Evolutionary conservation across 2,329 filamentous ascomycete genomes (phyloP), one percentile per base, ranked within the genome.

Genomic region (Aspergillus intermedius): DNA sequence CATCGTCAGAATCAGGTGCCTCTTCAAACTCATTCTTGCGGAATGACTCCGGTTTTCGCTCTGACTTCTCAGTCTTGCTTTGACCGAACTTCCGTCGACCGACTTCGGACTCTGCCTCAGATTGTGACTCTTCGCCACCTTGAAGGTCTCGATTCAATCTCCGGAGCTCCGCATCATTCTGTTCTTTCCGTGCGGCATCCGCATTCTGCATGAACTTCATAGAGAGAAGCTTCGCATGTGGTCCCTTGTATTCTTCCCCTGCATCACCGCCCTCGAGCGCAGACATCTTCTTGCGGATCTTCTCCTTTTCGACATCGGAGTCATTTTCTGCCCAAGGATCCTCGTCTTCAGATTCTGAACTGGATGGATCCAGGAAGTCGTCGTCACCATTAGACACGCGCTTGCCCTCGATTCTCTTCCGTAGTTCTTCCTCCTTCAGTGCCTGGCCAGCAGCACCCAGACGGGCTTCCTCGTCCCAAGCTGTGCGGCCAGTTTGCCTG

Each of bases 141-240:
- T 76, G 75, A 19, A 96, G 74, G 43, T 91, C 86, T 48, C 82
- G 81, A 44, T 84, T 79, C 44, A 96, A 80, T 57, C 82, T 77
- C 65, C 74, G 77, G 10, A 88, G 73, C 49, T 88, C 80, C 48
- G 87, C 86, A 59, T 95, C 88, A 57, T 97, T 96, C 49, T 83
- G 80, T 54, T 85, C 81, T 67, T 85, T 90, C 60, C 83, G 82
- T 34, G 83, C 77, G 23, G 85, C 86, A 61, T 96, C 91, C 1
- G 90, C 88, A 56, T 86, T 89, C 60, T 86, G 83, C 93, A 98
- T 97, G 66, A 98, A 98, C 52, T 88, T 88, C 85, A 98, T 89
- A 45, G 80, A 79, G 68, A 88, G 83, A 5, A 98, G 73, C 58
- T 82, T 85, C 12, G 84, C 84, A 57, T 79, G 76, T 0, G 80